These are phyloP conservation scores for Volvariella volvacea DNA, from an alignment of 1,284 basidiomycete genomes.

Conservation along the genomic window DNA sequence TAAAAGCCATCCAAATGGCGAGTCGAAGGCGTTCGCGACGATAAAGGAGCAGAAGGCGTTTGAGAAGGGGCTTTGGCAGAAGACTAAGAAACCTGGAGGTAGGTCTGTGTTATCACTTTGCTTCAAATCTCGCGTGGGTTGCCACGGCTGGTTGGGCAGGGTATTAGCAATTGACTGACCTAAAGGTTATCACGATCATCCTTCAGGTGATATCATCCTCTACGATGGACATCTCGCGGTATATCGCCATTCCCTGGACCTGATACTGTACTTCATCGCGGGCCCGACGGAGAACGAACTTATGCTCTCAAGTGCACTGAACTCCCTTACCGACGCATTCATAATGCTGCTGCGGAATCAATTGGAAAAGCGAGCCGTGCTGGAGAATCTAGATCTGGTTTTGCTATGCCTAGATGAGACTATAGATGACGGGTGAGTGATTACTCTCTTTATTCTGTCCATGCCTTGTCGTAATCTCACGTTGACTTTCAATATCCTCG, in stretches of 20 bases:
- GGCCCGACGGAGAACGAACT: constrained; percentile 91
- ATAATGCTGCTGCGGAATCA: constrained; percentile 84
- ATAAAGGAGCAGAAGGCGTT: constrained; percentile 93
- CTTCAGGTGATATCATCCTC: constrained; percentile 87
- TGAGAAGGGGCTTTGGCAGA: constrained; percentile 93
- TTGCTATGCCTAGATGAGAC: constrained; percentile 95
- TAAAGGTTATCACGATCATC: background rate
- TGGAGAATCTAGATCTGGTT: constrained; percentile 94
- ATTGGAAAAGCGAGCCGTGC: constrained; percentile 90
- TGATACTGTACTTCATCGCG: constrained; percentile 93
- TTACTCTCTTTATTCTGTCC: constrained; percentile 14
- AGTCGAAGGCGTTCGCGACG: constrained; percentile 59
- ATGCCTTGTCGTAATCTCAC: background rate
- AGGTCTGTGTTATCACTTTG: constrained; percentile 20
- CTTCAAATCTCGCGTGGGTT: background rate
- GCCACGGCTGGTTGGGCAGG: too few species aligned
- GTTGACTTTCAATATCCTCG: background rate
- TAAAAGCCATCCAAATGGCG: constrained; percentile 57
- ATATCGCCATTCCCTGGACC: constrained; percentile 91
- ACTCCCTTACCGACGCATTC: constrained; percentile 83
- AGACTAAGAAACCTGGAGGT: constrained; percentile 91
- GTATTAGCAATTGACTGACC: too few species aligned
- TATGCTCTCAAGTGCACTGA: constrained; percentile 85
- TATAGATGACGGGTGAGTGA: constrained; percentile 91
- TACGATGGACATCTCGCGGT: constrained; percentile 90